phyloP scores from a whole-genome alignment of 306 rosid species.

The Corylus americana region DNA sequence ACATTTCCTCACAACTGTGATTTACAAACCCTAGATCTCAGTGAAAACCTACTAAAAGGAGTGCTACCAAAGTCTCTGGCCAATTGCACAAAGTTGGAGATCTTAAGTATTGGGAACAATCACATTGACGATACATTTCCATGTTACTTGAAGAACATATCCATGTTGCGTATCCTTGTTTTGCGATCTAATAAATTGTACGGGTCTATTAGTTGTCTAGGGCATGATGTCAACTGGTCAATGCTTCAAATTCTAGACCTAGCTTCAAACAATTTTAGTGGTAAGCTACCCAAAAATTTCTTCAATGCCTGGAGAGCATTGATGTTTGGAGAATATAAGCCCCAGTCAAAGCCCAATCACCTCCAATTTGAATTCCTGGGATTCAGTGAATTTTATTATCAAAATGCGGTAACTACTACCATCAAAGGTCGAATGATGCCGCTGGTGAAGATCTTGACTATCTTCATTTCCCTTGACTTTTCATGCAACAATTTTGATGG shows the following conservation, averaged over 20 bases:
- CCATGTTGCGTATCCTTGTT: constrained; percentile 37
- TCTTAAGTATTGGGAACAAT: constrained; percentile 44
- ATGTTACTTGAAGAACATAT: constrained; percentile 15
- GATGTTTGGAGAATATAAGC: constrained; percentile 6
- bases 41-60: constrained; percentile 25
- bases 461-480: constrained; percentile 38
- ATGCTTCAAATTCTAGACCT: constrained; percentile 45
- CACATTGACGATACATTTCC: not conserved
- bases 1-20: constrained; percentile 17
- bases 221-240: constrained; percentile 5
- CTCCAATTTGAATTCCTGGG: not conserved
- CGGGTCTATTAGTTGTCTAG: constrained; percentile 14
- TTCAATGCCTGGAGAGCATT: not conserved
- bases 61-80: constrained; percentile 25
- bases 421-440: constrained; percentile 32
- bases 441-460: constrained; percentile 27
- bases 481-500: constrained; percentile 32
- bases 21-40: constrained; percentile 33
- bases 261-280: constrained; percentile 33
- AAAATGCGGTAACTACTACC: constrained; percentile 29
- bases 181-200: constrained; percentile 32
- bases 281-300: constrained; percentile 6
- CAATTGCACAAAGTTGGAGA: constrained; percentile 30
- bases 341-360: constrained; percentile 14
- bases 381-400: constrained; percentile 10